Conservation (phyloP, 2,329 filamentous ascomycete species). For the Pyricularia grisea region DNA sequence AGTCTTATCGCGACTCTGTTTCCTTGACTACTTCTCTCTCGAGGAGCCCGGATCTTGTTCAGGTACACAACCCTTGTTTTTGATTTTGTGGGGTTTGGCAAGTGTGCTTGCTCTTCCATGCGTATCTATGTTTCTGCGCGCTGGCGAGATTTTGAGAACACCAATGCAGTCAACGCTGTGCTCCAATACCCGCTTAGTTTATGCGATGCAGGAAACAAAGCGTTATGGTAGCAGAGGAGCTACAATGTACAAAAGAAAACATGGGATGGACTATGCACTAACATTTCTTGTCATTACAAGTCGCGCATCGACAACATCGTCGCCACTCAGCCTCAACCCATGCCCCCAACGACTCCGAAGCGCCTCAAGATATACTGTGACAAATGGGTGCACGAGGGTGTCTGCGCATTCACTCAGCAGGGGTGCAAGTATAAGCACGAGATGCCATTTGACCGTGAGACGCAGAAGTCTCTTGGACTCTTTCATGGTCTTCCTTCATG, state of each 20-base stretch:
- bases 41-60: not conserved
- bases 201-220: not conserved
- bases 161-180: not conserved
- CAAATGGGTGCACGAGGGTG: constrained; percentile 80
- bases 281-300: constrained; percentile 11
- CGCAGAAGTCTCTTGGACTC: constrained; percentile 62
- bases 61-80: not conserved
- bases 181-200: not conserved
- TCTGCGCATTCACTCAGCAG: constrained; percentile 77
- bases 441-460: constrained; percentile 64
- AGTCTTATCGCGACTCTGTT: not conserved
- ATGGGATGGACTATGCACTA: not conserved
- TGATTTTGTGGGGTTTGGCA: not conserved
- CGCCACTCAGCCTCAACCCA: constrained; percentile 15
- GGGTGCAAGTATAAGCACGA: constrained; percentile 87
- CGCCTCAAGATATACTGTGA: constrained; percentile 68
- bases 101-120: not conserved
- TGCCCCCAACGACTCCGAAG: constrained; percentile 26
- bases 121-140: not conserved
- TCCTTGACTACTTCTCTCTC: not conserved
- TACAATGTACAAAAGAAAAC: not conserved
- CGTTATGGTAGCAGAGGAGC: not conserved
- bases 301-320: constrained; percentile 28
- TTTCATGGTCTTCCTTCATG: constrained; percentile 52
- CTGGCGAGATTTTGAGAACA: not conserved